Evolutionary conservation across 345 rosid genomes (phyloP).

Genomic region (Aegle marmelos): DNA sequence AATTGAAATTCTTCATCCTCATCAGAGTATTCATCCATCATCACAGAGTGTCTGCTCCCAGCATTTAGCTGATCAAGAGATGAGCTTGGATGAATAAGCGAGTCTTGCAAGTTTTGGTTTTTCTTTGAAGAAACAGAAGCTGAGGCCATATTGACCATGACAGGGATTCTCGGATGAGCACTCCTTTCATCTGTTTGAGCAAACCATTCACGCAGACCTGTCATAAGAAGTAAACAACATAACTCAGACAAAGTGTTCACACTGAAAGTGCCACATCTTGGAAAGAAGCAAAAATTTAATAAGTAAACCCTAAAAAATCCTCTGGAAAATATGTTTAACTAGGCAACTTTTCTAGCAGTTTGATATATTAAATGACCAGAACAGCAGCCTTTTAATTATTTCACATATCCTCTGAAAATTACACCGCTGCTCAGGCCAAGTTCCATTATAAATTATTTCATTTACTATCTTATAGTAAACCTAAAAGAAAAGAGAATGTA

Average conservation of each 20-base stretch:
- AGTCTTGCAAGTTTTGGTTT: constrained; percentile 45
- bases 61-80: constrained; percentile 65
- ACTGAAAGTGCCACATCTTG: not conserved
- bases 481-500: no score
- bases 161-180: constrained; percentile 90
- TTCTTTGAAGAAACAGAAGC: constrained; percentile 56
- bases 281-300: not conserved
- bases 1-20: constrained; percentile 94
- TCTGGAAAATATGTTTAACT: no score
- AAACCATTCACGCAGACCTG: constrained; percentile 98
- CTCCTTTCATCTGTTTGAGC: constrained; percentile 92
- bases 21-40: constrained; percentile 88
- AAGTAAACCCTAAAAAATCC: not conserved
- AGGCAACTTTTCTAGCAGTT: not conserved
- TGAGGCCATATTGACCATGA: constrained; percentile 95
- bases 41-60: constrained; percentile 61
- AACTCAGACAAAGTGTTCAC: constrained; percentile 4
- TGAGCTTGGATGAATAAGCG: constrained; percentile 43
- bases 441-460: not conserved
- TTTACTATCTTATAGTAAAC: not conserved
- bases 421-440: not conserved
- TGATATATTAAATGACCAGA: no score
- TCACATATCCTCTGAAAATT: not conserved
- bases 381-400: no score
- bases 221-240: constrained; percentile 7